phyloP scores from a whole-genome alignment of 768 basidiomycete genomes.

The Pleurotus djamor region DNA sequence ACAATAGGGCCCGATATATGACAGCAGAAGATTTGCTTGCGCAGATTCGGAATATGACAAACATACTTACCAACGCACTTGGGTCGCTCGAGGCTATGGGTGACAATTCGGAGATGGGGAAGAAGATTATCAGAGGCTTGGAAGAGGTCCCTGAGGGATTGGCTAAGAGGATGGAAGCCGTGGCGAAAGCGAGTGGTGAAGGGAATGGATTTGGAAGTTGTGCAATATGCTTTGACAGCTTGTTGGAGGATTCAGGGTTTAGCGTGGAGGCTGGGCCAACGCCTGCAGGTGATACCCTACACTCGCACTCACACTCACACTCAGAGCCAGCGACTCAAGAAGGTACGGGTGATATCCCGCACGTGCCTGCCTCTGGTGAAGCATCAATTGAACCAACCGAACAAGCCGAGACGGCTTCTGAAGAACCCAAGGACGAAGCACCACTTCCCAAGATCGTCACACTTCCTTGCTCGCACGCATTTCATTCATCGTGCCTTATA shows the following conservation, averaged over 20 bases:
- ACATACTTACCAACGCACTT: not conserved
- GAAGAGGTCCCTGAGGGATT: conserved; percentile 68
- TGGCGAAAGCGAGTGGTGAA: conserved; percentile 14
- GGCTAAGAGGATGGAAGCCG: conserved; percentile 53
- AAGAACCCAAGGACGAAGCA: conserved; percentile 7
- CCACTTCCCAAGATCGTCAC: conserved; percentile 50
- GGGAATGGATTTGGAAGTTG: conserved; percentile 42
- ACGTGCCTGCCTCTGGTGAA: conserved; percentile 1
- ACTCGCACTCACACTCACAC: not conserved
- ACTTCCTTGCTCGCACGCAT: conserved; percentile 80
- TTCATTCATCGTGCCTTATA: conserved; percentile 74
- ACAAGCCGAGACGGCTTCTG: conserved; percentile 17
- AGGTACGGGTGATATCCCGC: conserved; percentile 7
- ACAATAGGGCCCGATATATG: not conserved
- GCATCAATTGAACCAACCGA: conserved; percentile 5
- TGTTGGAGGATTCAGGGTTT: conserved; percentile 43
- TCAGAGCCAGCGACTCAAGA: conserved; percentile 7
- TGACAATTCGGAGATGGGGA: conserved; percentile 70
- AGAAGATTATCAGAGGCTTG: conserved; percentile 57
- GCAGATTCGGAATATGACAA: not conserved
- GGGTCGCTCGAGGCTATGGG: not conserved
- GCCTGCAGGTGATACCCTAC: not conserved
- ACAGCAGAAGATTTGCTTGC: not conserved
- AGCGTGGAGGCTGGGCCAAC: conserved; percentile 14
- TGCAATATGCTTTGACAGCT: conserved; percentile 75